These are phyloP conservation scores for Xylaria longipes DNA, from an alignment of 495 filamentous ascomycete genomes.

Conservation along the genomic window DNA sequence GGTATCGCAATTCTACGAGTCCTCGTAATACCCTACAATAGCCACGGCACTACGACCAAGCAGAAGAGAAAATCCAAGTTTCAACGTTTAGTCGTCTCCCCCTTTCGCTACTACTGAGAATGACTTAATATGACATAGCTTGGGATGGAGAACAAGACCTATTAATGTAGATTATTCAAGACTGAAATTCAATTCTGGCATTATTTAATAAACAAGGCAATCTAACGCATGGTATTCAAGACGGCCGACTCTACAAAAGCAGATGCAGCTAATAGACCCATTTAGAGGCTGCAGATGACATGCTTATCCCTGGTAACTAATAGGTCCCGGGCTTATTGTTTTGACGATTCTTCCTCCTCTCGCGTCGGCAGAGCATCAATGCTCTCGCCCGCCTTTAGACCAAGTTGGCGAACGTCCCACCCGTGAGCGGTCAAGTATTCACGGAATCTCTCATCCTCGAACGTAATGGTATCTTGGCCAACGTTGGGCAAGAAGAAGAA, in stretches of 20 bases:
- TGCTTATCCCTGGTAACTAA: not conserved
- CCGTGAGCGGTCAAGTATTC: slow-evolving; percentile 69
- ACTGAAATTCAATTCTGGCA: not conserved
- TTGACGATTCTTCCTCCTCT: slow-evolving; percentile 24
- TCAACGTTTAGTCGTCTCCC: no score
- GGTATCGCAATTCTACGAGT: not conserved
- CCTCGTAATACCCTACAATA: not conserved
- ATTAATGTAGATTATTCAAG: not conserved
- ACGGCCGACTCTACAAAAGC: not conserved
- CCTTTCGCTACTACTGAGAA: not conserved
- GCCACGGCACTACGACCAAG: not conserved
- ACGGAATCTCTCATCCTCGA: slow-evolving; percentile 74
- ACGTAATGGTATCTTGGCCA: slow-evolving; percentile 74
- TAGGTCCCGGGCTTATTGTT: not conserved
- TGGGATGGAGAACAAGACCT: not conserved
- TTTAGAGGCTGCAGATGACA: not conserved
- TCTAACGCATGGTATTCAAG: slow-evolving; percentile 1
- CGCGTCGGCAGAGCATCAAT: slow-evolving; percentile 32
- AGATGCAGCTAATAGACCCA: not conserved
- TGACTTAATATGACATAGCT: not conserved
- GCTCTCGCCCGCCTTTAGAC: slow-evolving; percentile 51
- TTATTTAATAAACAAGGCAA: not conserved
- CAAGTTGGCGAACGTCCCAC: slow-evolving; percentile 74
- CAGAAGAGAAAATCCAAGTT: no score
- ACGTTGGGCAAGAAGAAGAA: slow-evolving; percentile 68